A percentile compares a stretch with the other conserved stretches of the same genome.
phyloP scores from a whole-genome alignment of 306 rosid species.

The Vigna reflexopilosa region DNA sequence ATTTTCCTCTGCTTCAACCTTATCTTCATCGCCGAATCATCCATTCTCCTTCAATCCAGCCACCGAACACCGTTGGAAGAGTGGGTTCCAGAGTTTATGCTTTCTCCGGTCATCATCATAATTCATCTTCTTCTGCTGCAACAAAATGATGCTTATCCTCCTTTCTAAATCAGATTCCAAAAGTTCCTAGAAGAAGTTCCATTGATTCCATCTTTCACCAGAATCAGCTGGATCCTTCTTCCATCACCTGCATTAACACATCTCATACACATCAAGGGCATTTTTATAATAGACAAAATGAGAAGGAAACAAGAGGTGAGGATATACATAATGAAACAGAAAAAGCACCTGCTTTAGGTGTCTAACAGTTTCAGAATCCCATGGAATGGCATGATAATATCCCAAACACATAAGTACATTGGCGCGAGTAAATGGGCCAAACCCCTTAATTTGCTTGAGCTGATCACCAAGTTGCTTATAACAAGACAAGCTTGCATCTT shows the following conservation, averaged over 20 bases:
- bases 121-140: too few species aligned
- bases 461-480: constrained; percentile 44
- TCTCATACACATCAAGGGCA: not conserved
- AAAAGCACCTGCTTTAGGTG: constrained; percentile 57
- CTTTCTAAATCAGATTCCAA: too few species aligned
- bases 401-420: constrained; percentile 69
- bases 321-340: constrained; percentile 10
- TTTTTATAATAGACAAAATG: constrained; percentile 1
- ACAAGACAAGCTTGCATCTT: constrained; percentile 45
- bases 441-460: constrained; percentile 60
- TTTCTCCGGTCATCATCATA: too few species aligned
- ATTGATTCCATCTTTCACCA: too few species aligned
- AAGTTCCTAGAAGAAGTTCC: too few species aligned
- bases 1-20: too few species aligned
- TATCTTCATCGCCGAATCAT: too few species aligned
- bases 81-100: too few species aligned
- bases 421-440: constrained; percentile 63
- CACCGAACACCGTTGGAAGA: too few species aligned
- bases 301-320: not conserved
- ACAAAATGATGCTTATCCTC: too few species aligned
- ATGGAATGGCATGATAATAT: constrained; percentile 59
- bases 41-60: too few species aligned
- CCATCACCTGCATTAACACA: constrained; percentile 33
- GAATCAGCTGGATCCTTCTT: too few species aligned
- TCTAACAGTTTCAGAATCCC: constrained; percentile 60